Conservation (phyloP, 331 rosid species). For the Pyracantha coccinea region DNA sequence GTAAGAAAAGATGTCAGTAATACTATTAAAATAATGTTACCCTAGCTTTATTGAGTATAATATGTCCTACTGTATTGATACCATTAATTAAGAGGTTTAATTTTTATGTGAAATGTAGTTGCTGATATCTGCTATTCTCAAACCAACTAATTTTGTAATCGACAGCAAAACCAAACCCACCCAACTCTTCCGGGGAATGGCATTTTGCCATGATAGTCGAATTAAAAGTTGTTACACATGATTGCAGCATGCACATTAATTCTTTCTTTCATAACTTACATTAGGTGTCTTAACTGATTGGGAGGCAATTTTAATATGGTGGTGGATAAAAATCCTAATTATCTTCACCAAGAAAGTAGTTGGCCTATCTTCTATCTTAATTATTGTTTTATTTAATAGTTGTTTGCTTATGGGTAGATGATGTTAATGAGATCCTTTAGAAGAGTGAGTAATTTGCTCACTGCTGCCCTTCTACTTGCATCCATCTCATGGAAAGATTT, state of each 20-base stretch:
- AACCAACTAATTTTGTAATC: background rate
- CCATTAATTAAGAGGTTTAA: background rate
- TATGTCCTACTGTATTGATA: background rate
- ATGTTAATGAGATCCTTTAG: background rate
- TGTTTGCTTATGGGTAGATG: background rate
- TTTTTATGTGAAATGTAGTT: background rate
- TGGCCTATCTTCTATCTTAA: background rate
- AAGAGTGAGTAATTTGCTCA: background rate
- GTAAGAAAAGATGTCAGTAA: too few species aligned
- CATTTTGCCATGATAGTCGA: background rate
- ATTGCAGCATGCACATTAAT: background rate
- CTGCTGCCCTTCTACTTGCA: too few species aligned
- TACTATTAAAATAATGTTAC: too few species aligned
- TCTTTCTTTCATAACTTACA: background rate
- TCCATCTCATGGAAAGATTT: too few species aligned
- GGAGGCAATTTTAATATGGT: constrained; percentile 1
- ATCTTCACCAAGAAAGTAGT: background rate
- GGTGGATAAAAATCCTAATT: background rate
- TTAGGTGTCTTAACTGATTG: background rate
- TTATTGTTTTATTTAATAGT: background rate
- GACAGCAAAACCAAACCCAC: too few species aligned
- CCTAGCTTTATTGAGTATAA: background rate
- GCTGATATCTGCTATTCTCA: background rate
- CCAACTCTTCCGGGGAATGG: too few species aligned
- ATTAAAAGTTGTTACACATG: background rate